Evolutionary conservation across 2,329 filamentous ascomycete species (phyloP), one percentile per base, ranked within the genome.

Genomic region (Sporothrix pseudoabietina): DNA sequence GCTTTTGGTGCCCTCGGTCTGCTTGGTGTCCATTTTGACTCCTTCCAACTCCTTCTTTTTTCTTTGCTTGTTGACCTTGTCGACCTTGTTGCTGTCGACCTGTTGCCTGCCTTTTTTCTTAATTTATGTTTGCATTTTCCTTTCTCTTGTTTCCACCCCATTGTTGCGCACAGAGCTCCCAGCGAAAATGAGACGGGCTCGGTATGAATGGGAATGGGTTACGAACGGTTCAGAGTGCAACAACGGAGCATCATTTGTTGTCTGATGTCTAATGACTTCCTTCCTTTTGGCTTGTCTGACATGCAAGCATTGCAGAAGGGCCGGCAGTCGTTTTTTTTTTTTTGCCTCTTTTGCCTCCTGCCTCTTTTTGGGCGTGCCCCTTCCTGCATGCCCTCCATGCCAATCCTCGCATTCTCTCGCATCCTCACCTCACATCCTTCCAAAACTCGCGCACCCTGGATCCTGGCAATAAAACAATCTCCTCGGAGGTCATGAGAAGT

Each of bases 131-230:
- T 35, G 55, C 55, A n/a, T 59, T 59, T 47, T 30, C 39, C 9
- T 19, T 66, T 66, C 22, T 3, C 16, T 44, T 66, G 22, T 66
- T 47, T 47, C 7, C 61, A 30, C n/a, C 61, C 47, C 61, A 39
- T 47, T 66, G 61, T 47, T 30, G n/a, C 61, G 61, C 61, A 66
- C 61, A 66, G 39, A 65, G 59, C 59, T 66, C 14, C 30, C 10
- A 16, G 39, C 39, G 61, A 66, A 47, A 30, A 44, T 30, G 61
- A 66, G 61, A 66, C 61, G 39, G 61, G 39, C 26, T 65, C 61
- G n/a, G 39, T 65, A 65, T 63, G 35, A 47, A 44, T 35, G 35
- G 35, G 35, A 35, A 2, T 35, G 8, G 35, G n/a, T n/a, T 65
- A 65, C 41, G 35, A 47, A 65, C 61, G n/a, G 10, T 16, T 22